Base-by-base conservation (phyloP, 306 rosid species). In the Psophocarpus tetragonolobus region DNA sequence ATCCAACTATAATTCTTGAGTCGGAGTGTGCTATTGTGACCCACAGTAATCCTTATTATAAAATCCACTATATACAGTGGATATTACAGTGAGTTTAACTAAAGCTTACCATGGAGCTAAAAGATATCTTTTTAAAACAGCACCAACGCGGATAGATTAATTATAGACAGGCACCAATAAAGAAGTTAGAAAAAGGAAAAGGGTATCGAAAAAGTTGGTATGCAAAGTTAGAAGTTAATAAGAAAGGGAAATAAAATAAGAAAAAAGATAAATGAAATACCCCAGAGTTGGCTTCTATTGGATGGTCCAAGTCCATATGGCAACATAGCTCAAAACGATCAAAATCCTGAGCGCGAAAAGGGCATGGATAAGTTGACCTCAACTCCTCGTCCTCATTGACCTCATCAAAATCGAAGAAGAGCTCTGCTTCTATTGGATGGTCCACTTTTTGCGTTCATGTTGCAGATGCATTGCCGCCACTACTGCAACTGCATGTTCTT, bases 221-320 rank as follows among this genome's bases (percentile, higher is more conserved):
- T 12, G 20, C 23, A 51, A 65, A 66, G n/a, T 3, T 17, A 33
- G 42, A 73, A 24, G n/a, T 3, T 0, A 35, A 61, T 35, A 23
- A 3, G 17, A 23, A 54, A 6, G 35, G 18, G 21, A 24, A 61
- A 54, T 2, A 29, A 23, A 63, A 30, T n/a, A 18, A 47, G 45
- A 50, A 4, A 73, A 41, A 35, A 76, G 51, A 20, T 17, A 53
- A 85, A 74, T 2, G 21, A 45, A 64, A 60, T 87, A 92, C 97
- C 89, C 88, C 95, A 44, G 84, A 81, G 1, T 77, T 76, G 11
- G 91, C 45, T 76, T 90, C 89, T 24, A 77, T n/a, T 15, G 87
- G 73, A 81, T 92, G 97, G n/a, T 90, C 86, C 33, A 82, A 82
- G 45, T 90, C 93, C 68, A 92, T 71, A 84, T 92, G 97, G 85